phyloP scores from a whole-genome alignment of 306 rosid species.

The Dalbergia cultrata region DNA sequence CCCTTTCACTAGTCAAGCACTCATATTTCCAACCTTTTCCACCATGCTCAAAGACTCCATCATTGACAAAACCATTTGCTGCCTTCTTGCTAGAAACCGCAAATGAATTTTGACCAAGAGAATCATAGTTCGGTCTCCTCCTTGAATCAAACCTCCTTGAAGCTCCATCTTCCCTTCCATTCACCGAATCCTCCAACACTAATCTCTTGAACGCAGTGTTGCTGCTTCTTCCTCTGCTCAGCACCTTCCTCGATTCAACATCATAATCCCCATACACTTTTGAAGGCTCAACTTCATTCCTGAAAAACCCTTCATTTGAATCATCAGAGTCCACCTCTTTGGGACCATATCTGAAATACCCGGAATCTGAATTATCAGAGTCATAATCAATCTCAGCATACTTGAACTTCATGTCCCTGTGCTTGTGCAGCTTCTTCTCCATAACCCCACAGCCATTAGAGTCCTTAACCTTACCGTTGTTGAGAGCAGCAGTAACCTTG shows the following conservation, averaged over 20 bases:
- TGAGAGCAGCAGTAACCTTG: conserved; percentile 21
- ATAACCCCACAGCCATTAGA: conserved; percentile 44
- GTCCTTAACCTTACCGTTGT: conserved; percentile 36
- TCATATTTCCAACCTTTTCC: conserved; percentile 47
- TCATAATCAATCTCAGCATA: conserved; percentile 45
- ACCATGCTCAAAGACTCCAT: conserved; percentile 32
- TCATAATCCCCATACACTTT: conserved; percentile 53
- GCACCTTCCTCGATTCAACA: conserved; percentile 46
- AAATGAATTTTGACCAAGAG: conserved; percentile 49
- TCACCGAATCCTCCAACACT: conserved; percentile 46
- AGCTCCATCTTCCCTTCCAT: conserved; percentile 37
- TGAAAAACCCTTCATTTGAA: conserved; percentile 59
- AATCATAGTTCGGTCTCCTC: conserved; percentile 55
- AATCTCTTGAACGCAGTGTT: conserved; percentile 52
- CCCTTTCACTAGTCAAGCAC: conserved; percentile 55
- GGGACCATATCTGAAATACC: conserved; percentile 61
- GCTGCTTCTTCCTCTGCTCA: conserved; percentile 32
- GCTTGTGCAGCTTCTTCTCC: conserved; percentile 45
- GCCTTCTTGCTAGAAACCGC: conserved; percentile 44
- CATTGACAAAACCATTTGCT: conserved; percentile 37
- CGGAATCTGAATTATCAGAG: conserved; percentile 78
- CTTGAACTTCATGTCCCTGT: conserved; percentile 48
- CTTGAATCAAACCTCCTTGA: conserved; percentile 35
- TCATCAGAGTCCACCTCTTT: conserved; percentile 63
- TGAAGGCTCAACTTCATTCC: conserved; percentile 51